Conservation (phyloP, 768 basidiomycete species). For the Amanita pseudoporphyria region DNA sequence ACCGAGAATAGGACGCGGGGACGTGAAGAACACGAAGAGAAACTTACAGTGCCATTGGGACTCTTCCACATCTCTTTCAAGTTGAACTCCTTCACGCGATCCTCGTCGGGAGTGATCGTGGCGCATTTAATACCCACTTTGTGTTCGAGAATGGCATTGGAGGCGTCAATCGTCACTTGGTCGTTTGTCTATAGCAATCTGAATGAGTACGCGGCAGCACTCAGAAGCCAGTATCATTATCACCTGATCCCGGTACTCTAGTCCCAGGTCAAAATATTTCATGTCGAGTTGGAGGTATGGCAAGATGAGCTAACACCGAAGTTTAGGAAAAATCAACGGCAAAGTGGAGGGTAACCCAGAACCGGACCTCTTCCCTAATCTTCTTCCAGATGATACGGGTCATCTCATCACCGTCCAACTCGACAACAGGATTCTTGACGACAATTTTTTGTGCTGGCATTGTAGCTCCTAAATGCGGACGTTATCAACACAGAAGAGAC, state of each 20-base stretch:
- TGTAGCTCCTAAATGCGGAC: background rate
- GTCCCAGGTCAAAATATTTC: constrained; percentile 97
- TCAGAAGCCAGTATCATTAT: constrained; percentile 11
- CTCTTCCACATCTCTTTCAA: constrained; percentile 99
- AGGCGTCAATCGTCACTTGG: constrained; percentile 85
- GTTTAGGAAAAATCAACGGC: background rate
- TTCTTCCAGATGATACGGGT: constrained; percentile 99
- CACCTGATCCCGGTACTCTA: constrained; percentile 86
- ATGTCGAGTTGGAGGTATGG: constrained; percentile 94
- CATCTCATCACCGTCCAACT: constrained; percentile 98
- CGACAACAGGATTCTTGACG: constrained; percentile 84
- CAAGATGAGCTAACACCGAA: constrained; percentile 68
- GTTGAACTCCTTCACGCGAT: constrained; percentile 92
- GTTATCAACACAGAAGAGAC: background rate
- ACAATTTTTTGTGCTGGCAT: constrained; percentile 51
- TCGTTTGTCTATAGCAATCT: constrained; percentile 66
- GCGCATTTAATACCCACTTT: constrained; percentile 99
- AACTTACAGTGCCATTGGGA: constrained; percentile 84
- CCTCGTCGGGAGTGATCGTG: constrained; percentile 98
- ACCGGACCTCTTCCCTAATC: constrained; percentile 81
- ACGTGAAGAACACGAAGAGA: background rate
- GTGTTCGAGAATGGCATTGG: constrained; percentile 90
- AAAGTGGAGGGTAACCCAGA: background rate
- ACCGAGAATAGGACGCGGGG: background rate
- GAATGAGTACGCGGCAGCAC: background rate